Conservation (phyloP, 2,329 filamentous ascomycete species). For the Teratosphaeria gauchensis region DNA sequence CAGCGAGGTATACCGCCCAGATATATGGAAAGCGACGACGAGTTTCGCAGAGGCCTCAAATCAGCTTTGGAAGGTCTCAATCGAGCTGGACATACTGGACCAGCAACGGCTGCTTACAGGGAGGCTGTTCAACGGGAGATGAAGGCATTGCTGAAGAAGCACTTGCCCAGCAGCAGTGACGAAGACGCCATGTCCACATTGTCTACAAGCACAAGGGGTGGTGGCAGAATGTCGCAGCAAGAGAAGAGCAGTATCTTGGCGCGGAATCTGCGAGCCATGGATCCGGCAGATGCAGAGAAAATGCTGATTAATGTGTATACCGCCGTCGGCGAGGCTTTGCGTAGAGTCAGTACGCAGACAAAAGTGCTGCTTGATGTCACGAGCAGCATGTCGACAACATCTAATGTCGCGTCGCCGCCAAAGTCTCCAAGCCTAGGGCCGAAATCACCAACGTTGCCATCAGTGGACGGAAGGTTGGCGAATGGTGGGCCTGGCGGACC, state of each 20-base stretch:
- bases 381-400: conserved; percentile 50
- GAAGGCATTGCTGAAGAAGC: conserved; percentile 70
- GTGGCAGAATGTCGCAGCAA: conserved; percentile 59
- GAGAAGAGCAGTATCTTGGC: conserved; percentile 85
- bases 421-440: conserved; percentile 2
- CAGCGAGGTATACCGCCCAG: conserved; percentile 49
- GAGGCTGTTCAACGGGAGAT: conserved; percentile 79
- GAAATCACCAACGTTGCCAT: conserved; percentile 32
- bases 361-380: conserved; percentile 94
- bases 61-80: conserved; percentile 70
- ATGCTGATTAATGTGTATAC: conserved; percentile 77
- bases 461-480: conserved; percentile 30
- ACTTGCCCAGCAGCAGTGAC: conserved; percentile 84
- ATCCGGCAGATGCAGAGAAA: conserved; percentile 73
- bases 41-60: conserved; percentile 60
- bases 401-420: conserved; percentile 16
- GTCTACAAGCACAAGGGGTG: conserved; percentile 54
- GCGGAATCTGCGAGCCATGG: conserved; percentile 74
- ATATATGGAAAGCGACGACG: conserved; percentile 65
- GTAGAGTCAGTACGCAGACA: conserved; percentile 78
- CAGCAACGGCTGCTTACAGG: conserved; percentile 74
- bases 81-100: conserved; percentile 66
- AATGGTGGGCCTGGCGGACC: conserved; percentile 12
- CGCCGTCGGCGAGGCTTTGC: conserved; percentile 74
- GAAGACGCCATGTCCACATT: conserved; percentile 88